These are phyloP conservation scores for Colletotrichum acutatum DNA, from an alignment of 2,329 filamentous ascomycete species.

Conservation along the genomic window DNA sequence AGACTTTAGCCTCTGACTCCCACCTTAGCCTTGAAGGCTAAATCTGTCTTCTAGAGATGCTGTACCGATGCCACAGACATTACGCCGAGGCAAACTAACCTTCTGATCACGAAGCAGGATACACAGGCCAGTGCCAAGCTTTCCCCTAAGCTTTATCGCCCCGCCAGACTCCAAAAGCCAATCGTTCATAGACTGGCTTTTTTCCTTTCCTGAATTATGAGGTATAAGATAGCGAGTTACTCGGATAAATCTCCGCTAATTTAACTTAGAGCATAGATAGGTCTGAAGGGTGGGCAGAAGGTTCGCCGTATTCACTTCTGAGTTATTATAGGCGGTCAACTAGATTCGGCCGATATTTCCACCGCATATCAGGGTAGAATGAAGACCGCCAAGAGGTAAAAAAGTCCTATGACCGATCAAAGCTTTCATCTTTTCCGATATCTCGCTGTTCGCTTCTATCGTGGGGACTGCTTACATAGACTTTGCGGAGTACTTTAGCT, in stretches of 20 bases:
- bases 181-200: background rate
- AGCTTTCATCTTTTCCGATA: background rate
- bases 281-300: background rate
- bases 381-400: background rate
- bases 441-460: background rate
- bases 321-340: background rate
- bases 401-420: background rate
- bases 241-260: background rate
- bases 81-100: background rate
- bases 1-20: too few species aligned
- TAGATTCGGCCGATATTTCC: background rate
- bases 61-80: background rate
- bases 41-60: fast-evolving
- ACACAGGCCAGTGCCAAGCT: background rate
- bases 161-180: background rate
- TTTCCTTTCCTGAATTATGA: background rate
- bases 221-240: background rate
- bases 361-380: background rate
- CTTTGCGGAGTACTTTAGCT: background rate
- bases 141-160: background rate
- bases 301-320: background rate
- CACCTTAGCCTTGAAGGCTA: too few species aligned
- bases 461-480: background rate
- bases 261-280: background rate
- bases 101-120: background rate